Conservation (phyloP, 2,329 filamentous ascomycete species). For the Arthrobotrys entomopaga region DNA sequence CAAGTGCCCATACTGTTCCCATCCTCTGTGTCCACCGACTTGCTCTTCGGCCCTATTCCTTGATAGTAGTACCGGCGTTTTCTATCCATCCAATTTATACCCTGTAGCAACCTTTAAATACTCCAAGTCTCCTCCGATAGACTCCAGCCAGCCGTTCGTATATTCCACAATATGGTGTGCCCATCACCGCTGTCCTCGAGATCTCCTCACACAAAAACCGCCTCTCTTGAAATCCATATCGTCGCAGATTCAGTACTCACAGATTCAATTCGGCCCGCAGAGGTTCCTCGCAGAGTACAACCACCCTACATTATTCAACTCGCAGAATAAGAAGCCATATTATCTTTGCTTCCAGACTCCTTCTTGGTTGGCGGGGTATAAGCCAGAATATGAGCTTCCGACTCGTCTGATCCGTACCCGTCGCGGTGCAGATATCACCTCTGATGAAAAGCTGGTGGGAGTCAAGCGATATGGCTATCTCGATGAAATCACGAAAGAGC, state of each 20-base stretch:
- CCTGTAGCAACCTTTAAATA: constrained; percentile 32
- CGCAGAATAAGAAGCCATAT: constrained; percentile 35
- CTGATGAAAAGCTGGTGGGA: constrained; percentile 18
- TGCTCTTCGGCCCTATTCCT: constrained; percentile 37
- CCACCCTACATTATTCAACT: constrained; percentile 1
- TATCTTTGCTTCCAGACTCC: constrained; percentile 28
- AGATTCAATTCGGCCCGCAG: neutral
- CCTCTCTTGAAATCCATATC: constrained; percentile 10
- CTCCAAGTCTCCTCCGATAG: constrained; percentile 1
- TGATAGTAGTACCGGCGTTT: constrained; percentile 32
- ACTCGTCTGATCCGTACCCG: constrained; percentile 11
- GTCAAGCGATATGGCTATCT: constrained; percentile 23
- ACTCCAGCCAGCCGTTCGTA: neutral
- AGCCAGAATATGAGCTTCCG: constrained; percentile 41
- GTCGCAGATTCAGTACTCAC: neutral
- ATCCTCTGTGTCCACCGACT: constrained; percentile 24
- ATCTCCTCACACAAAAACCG: constrained; percentile 24
- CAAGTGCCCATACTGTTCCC: constrained; percentile 43
- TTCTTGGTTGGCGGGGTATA: constrained; percentile 30
- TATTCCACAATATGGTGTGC: constrained; percentile 48
- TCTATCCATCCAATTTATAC: constrained; percentile 35
- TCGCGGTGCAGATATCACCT: constrained; percentile 16
- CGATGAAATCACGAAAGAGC: constrained; percentile 13
- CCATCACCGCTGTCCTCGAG: constrained; percentile 44
- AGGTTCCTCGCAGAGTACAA: constrained; percentile 25